phyloP scores from a whole-genome alignment of 2,329 filamentous ascomycete genomes.

The Aplosporella prunicola region DNA sequence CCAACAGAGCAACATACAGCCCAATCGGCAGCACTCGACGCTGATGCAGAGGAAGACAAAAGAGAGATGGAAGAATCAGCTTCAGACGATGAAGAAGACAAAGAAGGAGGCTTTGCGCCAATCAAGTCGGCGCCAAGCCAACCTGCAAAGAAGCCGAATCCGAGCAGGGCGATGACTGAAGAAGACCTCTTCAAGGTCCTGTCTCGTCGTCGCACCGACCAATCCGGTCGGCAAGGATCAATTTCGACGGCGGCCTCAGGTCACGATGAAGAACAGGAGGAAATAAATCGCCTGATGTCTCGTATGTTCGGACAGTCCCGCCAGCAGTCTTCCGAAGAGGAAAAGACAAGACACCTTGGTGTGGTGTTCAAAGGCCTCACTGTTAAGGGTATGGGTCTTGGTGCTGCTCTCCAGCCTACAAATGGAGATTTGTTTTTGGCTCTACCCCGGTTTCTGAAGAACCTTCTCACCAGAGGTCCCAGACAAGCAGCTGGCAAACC shows the following conservation, averaged over 20 bases:
- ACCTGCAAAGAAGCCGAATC: conserved; percentile 3
- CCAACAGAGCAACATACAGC: conserved; percentile 11
- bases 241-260: background rate
- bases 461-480: conserved; percentile 38
- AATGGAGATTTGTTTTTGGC: conserved; percentile 53
- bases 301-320: conserved; percentile 60
- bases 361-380: conserved; percentile 57
- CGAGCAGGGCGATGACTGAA: conserved; percentile 32
- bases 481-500: conserved; percentile 37
- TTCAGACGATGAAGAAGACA: conserved; percentile 16
- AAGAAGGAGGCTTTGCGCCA: conserved; percentile 15
- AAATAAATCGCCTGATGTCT: conserved; percentile 55
- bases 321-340: conserved; percentile 57
- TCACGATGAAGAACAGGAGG: conserved; percentile 36
- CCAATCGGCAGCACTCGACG: background rate
- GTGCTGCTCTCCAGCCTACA: conserved; percentile 53
- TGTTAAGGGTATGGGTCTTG: conserved; percentile 51
- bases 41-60: conserved; percentile 1
- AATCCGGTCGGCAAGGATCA: conserved; percentile 16
- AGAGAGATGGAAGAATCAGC: conserved; percentile 8
- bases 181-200: conserved; percentile 44
- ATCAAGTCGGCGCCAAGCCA: conserved; percentile 15
- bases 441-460: conserved; percentile 45
- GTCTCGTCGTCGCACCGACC: conserved; percentile 40
- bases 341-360: conserved; percentile 59